phyloP scores from a whole-genome alignment of 345 rosid genomes.

The Salix purpurea region DNA sequence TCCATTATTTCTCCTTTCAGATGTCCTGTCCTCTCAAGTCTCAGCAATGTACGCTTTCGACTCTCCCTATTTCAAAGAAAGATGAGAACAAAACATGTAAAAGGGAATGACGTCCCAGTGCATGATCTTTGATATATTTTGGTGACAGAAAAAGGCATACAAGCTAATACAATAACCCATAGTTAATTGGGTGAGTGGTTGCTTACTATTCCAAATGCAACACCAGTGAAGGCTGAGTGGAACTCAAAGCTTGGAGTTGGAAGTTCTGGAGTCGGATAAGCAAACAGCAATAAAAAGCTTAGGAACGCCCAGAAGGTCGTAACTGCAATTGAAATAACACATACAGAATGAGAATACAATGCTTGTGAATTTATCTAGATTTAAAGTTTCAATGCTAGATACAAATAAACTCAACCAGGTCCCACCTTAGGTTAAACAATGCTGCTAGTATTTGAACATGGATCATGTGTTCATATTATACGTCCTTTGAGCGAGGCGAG shows the following conservation, averaged over 20 bases:
- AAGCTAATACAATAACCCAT: background rate
- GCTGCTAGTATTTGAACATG: background rate
- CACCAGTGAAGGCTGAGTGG: conserved; percentile 91
- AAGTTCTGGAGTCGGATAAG: conserved; percentile 89
- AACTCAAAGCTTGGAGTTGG: conserved; percentile 96
- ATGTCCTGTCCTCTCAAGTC: background rate
- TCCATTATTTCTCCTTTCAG: background rate
- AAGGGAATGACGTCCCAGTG: background rate
- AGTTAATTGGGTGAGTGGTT: background rate
- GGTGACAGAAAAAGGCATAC: background rate
- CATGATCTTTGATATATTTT: background rate
- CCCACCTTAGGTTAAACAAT: background rate
- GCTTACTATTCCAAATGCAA: conserved; percentile 89
- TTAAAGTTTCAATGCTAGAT: background rate
- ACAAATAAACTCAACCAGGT: conserved; percentile 5
- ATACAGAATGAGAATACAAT: conserved; percentile 5
- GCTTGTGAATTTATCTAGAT: background rate
- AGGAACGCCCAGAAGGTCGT: conserved; percentile 79
- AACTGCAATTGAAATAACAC: conserved; percentile 46
- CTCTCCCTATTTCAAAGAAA: background rate
- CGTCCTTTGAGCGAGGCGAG: background rate
- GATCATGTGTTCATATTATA: background rate
- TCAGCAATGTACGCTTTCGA: background rate
- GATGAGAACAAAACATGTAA: background rate
- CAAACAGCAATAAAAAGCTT: conserved; percentile 86